Conservation (phyloP, 1,284 basidiomycete genomes). For the Grifola frondosa region DNA sequence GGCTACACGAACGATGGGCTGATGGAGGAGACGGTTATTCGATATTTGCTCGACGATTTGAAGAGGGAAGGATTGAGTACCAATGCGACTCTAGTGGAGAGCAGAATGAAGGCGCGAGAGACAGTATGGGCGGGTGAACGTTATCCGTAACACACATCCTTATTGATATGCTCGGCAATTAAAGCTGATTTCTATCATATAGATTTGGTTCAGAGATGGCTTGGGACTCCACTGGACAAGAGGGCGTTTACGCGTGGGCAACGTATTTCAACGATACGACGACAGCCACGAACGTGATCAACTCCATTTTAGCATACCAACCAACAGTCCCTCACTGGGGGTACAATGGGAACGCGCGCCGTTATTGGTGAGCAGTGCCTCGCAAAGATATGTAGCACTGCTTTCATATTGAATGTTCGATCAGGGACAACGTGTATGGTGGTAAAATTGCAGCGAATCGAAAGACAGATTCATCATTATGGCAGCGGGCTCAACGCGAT, state of each 20-base stretch:
- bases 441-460: slow-evolving; percentile 56
- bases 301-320: slow-evolving; percentile 59
- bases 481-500: slow-evolving; percentile 58
- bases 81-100: slow-evolving; percentile 49
- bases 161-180: background rate
- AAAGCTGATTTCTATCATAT: background rate
- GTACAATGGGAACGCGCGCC: slow-evolving; percentile 59
- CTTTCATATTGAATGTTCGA: background rate
- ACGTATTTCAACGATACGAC: slow-evolving; percentile 53
- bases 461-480: slow-evolving; percentile 62
- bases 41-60: slow-evolving; percentile 49
- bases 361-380: slow-evolving; percentile 46
- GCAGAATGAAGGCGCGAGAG: slow-evolving; percentile 47
- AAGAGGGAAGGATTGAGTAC: slow-evolving; percentile 50
- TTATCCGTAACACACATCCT: slow-evolving; percentile 45
- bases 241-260: slow-evolving; percentile 56
- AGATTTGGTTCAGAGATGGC: slow-evolving; percentile 64
- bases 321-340: slow-evolving; percentile 61
- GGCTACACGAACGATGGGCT: slow-evolving; percentile 49
- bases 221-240: slow-evolving; percentile 63
- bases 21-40: slow-evolving; percentile 60
- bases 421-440: slow-evolving; percentile 58
- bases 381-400: background rate
- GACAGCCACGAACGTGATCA: slow-evolving; percentile 52
- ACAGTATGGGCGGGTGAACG: slow-evolving; percentile 46